phyloP scores from a whole-genome alignment of 768 basidiomycete species.

The Suillus cothurnatus region DNA sequence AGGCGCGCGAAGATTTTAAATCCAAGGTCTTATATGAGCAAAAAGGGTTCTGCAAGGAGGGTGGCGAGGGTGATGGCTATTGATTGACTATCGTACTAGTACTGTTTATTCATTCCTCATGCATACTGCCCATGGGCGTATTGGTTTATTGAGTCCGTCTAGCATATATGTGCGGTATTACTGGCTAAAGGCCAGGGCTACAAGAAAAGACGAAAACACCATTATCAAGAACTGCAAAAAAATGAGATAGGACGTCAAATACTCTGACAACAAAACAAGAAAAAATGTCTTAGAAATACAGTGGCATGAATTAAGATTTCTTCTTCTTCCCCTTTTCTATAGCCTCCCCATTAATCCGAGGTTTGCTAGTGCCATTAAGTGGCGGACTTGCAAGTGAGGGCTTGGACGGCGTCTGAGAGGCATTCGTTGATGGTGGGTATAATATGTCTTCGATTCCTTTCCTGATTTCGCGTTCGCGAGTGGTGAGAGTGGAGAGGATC shows the following conservation, averaged over 20 bases:
- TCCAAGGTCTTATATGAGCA: constrained; percentile 80
- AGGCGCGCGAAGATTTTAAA: constrained; percentile 80
- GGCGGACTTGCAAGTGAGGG: constrained; percentile 38
- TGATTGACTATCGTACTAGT: constrained; percentile 34
- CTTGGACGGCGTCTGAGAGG: constrained; percentile 36
- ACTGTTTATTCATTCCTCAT: constrained; percentile 18
- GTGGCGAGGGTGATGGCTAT: constrained; percentile 96
- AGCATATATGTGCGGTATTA: constrained; percentile 11
- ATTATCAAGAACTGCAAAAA: constrained; percentile 14
- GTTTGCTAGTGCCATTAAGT: constrained; percentile 49
- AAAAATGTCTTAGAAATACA: constrained; percentile 30
- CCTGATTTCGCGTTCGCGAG: constrained; percentile 76
- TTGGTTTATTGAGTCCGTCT: constrained; percentile 5
- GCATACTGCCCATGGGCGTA: constrained; percentile 6
- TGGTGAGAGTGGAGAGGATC: constrained; percentile 64
- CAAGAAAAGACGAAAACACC: constrained; percentile 12
- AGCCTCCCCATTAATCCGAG: constrained; percentile 44
- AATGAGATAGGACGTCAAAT: constrained; percentile 18
- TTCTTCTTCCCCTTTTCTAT: constrained; percentile 63
- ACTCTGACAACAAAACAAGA: constrained; percentile 16
- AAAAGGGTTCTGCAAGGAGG: constrained; percentile 92
- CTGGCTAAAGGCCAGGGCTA: constrained; percentile 17
- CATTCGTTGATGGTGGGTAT: constrained; percentile 46
- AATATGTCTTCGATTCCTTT: constrained; percentile 75
- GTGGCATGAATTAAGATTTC: constrained; percentile 35